phyloP scores from a whole-genome alignment of 1,139 yeast genomes.

The Geotrichum fermentans region DNA sequence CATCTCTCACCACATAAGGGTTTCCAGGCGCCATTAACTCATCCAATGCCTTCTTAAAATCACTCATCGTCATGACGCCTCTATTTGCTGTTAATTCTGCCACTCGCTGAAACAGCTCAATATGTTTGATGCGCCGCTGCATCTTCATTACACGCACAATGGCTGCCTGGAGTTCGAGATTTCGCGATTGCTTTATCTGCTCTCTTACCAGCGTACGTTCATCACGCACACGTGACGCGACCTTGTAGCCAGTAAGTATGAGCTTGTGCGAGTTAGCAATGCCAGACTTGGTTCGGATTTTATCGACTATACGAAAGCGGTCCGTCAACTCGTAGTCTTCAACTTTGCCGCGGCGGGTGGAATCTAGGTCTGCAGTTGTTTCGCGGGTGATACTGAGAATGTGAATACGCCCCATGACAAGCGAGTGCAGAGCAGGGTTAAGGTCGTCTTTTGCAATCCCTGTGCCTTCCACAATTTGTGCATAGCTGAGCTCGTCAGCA shows the following conservation, averaged over 20 bases:
- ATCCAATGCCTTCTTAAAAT: conserved; percentile 10
- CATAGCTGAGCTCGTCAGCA: conserved; percentile 3
- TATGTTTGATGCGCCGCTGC: conserved; percentile 34
- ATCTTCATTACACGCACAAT: conserved; percentile 38
- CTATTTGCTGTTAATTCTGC: conserved; percentile 22
- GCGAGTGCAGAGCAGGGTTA: conserved; percentile 8
- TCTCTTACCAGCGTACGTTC: background rate
- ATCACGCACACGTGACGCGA: background rate
- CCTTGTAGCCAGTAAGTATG: conserved; percentile 1
- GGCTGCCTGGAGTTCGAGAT: conserved; percentile 37
- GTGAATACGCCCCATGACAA: conserved; percentile 7
- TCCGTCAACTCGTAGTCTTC: background rate
- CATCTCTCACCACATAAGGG: conserved; percentile 11
- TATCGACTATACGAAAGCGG: background rate
- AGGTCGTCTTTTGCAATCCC: conserved; percentile 4
- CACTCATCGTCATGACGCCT: conserved; percentile 6
- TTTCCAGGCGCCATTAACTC: conserved; percentile 14
- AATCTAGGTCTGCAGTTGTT: background rate
- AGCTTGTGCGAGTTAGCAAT: background rate
- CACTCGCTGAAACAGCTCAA: conserved; percentile 35
- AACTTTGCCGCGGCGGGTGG: background rate
- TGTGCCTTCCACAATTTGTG: background rate
- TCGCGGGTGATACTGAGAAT: conserved; percentile 1
- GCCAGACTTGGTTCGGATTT: background rate
- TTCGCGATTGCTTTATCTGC: conserved; percentile 27